Evolutionary conservation across 2,329 filamentous ascomycete genomes (phyloP), one percentile per base, ranked within the genome.

Genomic region (Clonostachys rhizophaga): DNA sequence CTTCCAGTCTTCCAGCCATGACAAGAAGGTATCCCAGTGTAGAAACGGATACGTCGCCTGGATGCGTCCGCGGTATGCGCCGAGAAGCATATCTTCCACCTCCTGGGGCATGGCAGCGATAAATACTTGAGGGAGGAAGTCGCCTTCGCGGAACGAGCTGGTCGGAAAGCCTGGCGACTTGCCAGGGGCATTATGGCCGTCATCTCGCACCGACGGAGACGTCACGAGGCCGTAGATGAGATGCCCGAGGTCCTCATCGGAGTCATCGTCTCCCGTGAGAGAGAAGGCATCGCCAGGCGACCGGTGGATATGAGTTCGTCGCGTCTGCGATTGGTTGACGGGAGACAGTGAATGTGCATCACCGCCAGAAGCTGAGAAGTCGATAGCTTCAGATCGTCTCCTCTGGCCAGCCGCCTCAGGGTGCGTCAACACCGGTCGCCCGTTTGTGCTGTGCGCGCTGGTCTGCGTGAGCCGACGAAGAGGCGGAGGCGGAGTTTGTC

Each of bases 1-100:
- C 46, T 47, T 55, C 55, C 43, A 60, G 14, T 44, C 50, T 24
- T 43, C 55, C 42, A 43, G 40, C 53, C 53, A 55, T n/a, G 33
- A 35, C 18, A 53, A 7, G 24, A 55, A 51, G 11, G 47, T 50
- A 4, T 16, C 35, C 51, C 51, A 53, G 18, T 53, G 49, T 16
- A 55, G 49, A 36, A 62, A 62, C 3, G 60, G 60, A 33, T 59
- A 60, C 11, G 58, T 53, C 3, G 51, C 49, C 34, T 62, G 57
- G 7, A 54, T 52, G 35, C 54, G 58, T 20, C 55, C 55, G n/a
- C 54, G 52, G 41, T 62, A 62, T 3, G 53, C 53, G 6, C 48
- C 48, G 5, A 63, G 46, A 7, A 58, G 50, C 2, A 55, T 47
- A 33, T 51, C 51, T 39, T 60, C 52, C 2, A 56, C 43, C 6